Evolutionary conservation across 305 asterid species (phyloP).

Genomic region (Petunia hybrid): DNA sequence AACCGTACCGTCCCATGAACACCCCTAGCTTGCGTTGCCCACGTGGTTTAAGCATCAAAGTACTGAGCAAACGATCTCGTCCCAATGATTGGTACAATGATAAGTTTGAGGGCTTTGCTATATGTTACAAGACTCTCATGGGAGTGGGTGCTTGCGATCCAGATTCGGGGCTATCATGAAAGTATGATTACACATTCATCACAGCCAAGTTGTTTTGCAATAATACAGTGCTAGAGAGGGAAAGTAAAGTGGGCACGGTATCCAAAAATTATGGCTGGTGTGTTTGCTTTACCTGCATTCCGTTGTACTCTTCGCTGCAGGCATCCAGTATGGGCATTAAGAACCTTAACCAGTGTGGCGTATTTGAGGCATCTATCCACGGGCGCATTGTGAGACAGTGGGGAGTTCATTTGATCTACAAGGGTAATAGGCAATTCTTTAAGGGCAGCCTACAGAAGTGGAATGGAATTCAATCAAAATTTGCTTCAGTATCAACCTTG

Average conservation of each 20-base stretch:
- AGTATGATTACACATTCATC: neutral
- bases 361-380: neutral
- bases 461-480: neutral
- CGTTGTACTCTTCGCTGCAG: neutral
- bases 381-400: neutral
- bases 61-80: neutral
- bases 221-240: neutral
- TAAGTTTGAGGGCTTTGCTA: neutral
- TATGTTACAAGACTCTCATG: neutral
- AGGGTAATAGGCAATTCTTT: neutral
- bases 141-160: neutral
- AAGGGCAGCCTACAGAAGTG: neutral
- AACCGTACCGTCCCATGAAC: too few species aligned
- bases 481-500: neutral
- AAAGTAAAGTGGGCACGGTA: neutral
- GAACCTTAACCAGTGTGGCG: neutral
- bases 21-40: neutral
- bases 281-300: constrained; percentile 18
- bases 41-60: neutral
- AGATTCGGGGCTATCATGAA: neutral
- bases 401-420: neutral
- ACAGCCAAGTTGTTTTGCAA: neutral
- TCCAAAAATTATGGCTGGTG: constrained; percentile 6
- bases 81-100: neutral
- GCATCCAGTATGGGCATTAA: neutral